Conservation (phyloP, 805 yeast genomes). For the Priceomyces melissophilus region DNA sequence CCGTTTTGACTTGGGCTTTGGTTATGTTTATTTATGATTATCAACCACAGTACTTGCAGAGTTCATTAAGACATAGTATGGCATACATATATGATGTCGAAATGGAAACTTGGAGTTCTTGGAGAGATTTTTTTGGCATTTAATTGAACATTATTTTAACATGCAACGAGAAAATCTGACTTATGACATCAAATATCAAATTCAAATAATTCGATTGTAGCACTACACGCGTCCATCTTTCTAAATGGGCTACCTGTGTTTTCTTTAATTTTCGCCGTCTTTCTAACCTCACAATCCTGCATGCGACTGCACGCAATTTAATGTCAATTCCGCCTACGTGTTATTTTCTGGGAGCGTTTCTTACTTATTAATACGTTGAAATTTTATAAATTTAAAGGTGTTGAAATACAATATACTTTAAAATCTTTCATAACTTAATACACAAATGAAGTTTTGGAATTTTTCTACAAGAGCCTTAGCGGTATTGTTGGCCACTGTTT, state of each 20-base stretch:
- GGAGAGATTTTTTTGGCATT: conserved; percentile 43
- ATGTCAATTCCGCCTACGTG: neutral
- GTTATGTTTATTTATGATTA: conserved; percentile 68
- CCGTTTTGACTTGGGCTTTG: conserved; percentile 67
- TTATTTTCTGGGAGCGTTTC: neutral
- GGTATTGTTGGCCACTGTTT: conserved; percentile 32
- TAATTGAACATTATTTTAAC: conserved; percentile 4
- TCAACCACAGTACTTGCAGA: conserved; percentile 61
- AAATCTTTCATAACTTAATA: neutral
- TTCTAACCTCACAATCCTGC: too few relatives aligned
- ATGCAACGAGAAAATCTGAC: neutral
- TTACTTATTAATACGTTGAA: too few relatives aligned
- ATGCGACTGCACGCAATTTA: too few relatives aligned
- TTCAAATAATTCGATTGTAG: neutral
- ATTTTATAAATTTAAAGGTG: neutral
- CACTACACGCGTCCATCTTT: neutral
- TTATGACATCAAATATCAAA: neutral
- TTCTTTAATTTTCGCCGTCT: too few relatives aligned
- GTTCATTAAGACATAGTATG: conserved; percentile 64
- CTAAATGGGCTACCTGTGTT: too few relatives aligned
- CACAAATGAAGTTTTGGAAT: conserved; percentile 39
- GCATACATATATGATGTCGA: conserved; percentile 66
- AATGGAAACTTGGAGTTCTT: conserved; percentile 46
- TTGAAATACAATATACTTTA: neutral
- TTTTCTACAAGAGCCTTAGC: conserved; percentile 36